phyloP scores from a whole-genome alignment of 208 protist genomes.

The Hexamita inflata region DNA sequence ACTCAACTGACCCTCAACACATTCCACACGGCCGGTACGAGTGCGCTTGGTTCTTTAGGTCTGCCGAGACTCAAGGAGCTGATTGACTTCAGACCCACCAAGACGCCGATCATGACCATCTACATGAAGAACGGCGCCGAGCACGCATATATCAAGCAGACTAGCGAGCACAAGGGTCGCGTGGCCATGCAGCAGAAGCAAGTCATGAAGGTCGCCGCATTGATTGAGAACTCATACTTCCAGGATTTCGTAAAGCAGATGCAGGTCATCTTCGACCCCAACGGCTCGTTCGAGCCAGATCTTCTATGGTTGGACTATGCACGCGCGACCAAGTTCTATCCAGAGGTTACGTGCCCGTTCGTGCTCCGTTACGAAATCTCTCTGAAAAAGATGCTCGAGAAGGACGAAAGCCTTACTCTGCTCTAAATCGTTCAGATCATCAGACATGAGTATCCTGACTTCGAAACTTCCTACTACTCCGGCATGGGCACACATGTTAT shows the following conservation, averaged over 20 bases:
- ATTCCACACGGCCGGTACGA: conserved; percentile 97
- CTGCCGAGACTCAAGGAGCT: conserved; percentile 94
- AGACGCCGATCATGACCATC: conserved; percentile 62
- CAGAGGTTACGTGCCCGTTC: neutral
- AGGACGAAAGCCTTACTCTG: too few relatives aligned
- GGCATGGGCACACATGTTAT: neutral
- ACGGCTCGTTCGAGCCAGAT: too few relatives aligned
- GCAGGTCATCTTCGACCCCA: neutral
- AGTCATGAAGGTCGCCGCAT: conserved; percentile 30
- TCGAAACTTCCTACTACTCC: too few relatives aligned
- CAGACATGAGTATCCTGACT: too few relatives aligned
- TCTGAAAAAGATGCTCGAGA: neutral
- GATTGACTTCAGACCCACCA: conserved; percentile 68
- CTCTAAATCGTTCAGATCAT: too few relatives aligned
- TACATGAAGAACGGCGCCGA: conserved; percentile 31
- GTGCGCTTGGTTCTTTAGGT: conserved; percentile 87
- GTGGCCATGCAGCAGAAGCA: neutral
- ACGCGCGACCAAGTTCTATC: neutral
- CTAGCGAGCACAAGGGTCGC: conserved; percentile 56
- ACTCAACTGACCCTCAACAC: conserved; percentile 99
- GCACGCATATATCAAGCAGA: conserved; percentile 57
- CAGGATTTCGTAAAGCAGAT: conserved; percentile 55
- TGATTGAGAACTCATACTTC: conserved; percentile 78
- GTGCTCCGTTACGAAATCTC: neutral
- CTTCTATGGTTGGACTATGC: too few relatives aligned